Base-by-base conservation (phyloP, 306 rosid genomes). In the Inga leiocalycina region DNA sequence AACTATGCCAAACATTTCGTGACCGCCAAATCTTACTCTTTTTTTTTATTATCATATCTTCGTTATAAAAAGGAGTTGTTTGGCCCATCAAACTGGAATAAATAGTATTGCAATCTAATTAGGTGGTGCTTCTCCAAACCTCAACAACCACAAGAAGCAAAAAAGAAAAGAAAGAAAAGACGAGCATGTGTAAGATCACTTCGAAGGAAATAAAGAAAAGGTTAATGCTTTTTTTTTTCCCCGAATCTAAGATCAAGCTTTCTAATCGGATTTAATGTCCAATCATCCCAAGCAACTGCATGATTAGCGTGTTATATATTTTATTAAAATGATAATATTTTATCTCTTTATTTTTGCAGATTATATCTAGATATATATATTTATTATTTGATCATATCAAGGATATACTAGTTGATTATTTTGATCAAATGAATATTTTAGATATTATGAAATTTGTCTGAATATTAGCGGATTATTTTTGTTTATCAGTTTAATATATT, bases 121-220 rank as follows among this genome's bases (percentile, higher is more conserved):
- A 34, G 49, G 37, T 44, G 35, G 8, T 1, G 34, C 43, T 27
- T 73, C 30, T 74, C 17, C 46, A 51, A 16, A 4, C 27, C 43
- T 52, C 22, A 32, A 48, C 44, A 49, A 16, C 24, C 41, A 6
- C 24, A 27, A 11, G 17, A 59, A 44, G 54, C 19, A 13, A 5
- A 56, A 56, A 11, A 41, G 10, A 4, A 14, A 15, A 2, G 4
- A 15, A 19, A 6, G 43, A 43, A 64, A 64, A 72, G 48, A 64
- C 65, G 48, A 32, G 34, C 4, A 39, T 6, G 43, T 5, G 43
- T 39, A 39, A 1, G 27, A 5, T 62, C 37, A 27, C 41, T 5
- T 30, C 10, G 24, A 61, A 27, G 10, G 27, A 49, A 49, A 67
- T 67, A 79, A 79, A 67, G 54, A 48, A 79, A 79, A 78, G 3